Base-by-base conservation (phyloP, 345 rosid species). In the Reutealis trisperma region DNA sequence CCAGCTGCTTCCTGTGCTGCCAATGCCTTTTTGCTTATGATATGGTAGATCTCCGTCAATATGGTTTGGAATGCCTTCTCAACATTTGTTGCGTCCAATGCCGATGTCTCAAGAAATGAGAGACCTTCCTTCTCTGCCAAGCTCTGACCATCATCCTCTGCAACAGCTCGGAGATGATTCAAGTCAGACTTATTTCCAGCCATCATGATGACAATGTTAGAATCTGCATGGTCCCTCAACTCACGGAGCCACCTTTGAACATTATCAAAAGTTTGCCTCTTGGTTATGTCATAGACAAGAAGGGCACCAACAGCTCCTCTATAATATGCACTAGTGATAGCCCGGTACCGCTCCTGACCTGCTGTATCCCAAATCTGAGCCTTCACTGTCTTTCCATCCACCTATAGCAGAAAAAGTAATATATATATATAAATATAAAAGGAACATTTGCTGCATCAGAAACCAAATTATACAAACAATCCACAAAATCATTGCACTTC, bases 241-340 rank as follows among this genome's bases (percentile, higher is more conserved):
- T 80, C 83, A 47, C 83, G 79, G 1, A 80, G 79, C 83, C 79
- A 80, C 83, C 83, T 75, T 30, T 52, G 79, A 12, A 75, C 83
- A 64, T 80, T 80, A 42, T 80, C 83, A 64, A 80, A 80, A 15
- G 79, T 80, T 64, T 75, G 79, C 79, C 83, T 75, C 76, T 80
- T 80, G 67, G 83, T 80, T 69, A 80, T 80, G 67, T 80, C 83
- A 64, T 80, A 80, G 11, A 80, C 83, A 55, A 75, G 79, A 59
- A 80, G 83, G 44, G 83, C 83, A 75, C 83, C 83, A 64, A 80
- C 83, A 18, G 83, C 83, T 2, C 83, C 83, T 70, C 83, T 75
- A 21, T 80, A 80, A 59, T 80, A 80, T 63, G 83, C 83, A 71
- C 83, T 80, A 2, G 83, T 80, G 41, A 80, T 80, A 13, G 83